Percentiles rank a stretch among this genome's conserved stretches.
Evolutionary conservation across 768 basidiomycete genomes (phyloP).

Genomic region (Collybia sp.): DNA sequence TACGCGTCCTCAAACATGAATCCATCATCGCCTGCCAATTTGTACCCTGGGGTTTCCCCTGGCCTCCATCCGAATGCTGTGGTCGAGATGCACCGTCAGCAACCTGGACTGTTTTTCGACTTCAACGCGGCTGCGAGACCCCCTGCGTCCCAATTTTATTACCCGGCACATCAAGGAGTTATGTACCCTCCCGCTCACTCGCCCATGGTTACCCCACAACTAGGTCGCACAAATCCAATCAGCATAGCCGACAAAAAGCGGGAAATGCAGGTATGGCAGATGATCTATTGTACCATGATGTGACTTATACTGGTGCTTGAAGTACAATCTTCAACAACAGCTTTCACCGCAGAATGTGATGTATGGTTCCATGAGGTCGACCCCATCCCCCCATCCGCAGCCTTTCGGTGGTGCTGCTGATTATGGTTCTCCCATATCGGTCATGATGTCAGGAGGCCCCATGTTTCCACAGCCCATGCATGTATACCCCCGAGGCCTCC

Average conservation of each 20-base stretch:
- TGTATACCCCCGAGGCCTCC: conserved; percentile 31
- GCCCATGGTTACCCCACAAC: conserved; percentile 47
- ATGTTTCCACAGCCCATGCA: conserved; percentile 36
- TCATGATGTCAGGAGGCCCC: conserved; percentile 37
- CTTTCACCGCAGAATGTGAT: conserved; percentile 34
- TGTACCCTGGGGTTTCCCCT: conserved; percentile 47
- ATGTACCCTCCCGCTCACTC: conserved; percentile 52
- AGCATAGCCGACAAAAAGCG: conserved; percentile 51
- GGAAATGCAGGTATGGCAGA: conserved; percentile 44
- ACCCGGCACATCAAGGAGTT: conserved; percentile 51
- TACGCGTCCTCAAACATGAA: conserved; percentile 46
- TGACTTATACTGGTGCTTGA: conserved; percentile 5
- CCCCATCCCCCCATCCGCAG: conserved; percentile 38
- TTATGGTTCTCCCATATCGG: conserved; percentile 40
- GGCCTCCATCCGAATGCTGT: conserved; percentile 36
- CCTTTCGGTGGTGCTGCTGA: conserved; percentile 42
- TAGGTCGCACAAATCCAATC: conserved; percentile 32
- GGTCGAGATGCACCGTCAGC: conserved; percentile 37
- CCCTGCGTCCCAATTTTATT: conserved; percentile 53
- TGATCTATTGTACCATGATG: conserved; percentile 6
- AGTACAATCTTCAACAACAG: conserved; percentile 47
- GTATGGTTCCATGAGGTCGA: conserved; percentile 35
- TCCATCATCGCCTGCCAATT: conserved; percentile 34
- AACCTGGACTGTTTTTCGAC: conserved; percentile 56
- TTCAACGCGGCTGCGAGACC: conserved; percentile 44